A percentile compares a stretch with the other conserved stretches of the same genome.
Conservation (phyloP, 83 land plant species). For the Thuja plicata region DNA sequence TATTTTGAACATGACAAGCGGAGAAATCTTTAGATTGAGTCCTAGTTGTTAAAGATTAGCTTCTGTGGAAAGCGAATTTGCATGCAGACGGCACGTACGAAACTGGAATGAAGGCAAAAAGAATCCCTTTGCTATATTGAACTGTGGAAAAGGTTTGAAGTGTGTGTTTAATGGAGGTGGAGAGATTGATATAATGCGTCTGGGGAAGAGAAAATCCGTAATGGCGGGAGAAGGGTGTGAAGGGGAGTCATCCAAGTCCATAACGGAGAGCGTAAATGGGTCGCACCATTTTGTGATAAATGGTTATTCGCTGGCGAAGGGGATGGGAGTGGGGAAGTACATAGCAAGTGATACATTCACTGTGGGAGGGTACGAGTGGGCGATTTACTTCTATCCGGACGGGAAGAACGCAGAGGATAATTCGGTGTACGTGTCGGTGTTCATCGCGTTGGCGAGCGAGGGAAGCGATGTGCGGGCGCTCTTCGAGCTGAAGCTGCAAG, state of each 20-base stretch:
- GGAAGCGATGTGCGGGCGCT: slow-evolving; percentile 62
- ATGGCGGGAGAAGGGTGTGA: neutral
- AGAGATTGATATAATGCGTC: no score
- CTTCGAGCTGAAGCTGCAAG: slow-evolving; percentile 56
- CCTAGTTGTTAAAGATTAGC: no score
- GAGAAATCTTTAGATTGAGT: no score
- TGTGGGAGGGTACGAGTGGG: slow-evolving; percentile 71
- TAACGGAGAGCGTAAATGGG: slow-evolving; percentile 58
- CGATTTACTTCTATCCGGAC: slow-evolving; percentile 73
- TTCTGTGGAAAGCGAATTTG: no score
- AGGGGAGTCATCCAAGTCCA: slow-evolving; percentile 30
- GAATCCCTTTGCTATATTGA: no score
- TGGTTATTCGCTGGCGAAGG: slow-evolving; percentile 68
- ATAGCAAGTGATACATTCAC: slow-evolving; percentile 55
- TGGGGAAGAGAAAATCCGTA: neutral
- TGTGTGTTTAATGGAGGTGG: no score
- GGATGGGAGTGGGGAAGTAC: slow-evolving; percentile 68
- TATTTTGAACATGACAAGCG: no score
- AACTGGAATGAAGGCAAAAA: no score
- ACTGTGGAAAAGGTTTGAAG: no score
- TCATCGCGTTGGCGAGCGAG: slow-evolving; percentile 64
- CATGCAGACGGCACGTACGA: no score
- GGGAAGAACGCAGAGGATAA: slow-evolving; percentile 70
- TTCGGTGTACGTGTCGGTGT: slow-evolving; percentile 52
- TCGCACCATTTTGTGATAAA: slow-evolving; percentile 48